Evolutionary conservation across 2,329 filamentous ascomycete genomes (phyloP).

Genomic region (Scedosporium dehoogii): DNA sequence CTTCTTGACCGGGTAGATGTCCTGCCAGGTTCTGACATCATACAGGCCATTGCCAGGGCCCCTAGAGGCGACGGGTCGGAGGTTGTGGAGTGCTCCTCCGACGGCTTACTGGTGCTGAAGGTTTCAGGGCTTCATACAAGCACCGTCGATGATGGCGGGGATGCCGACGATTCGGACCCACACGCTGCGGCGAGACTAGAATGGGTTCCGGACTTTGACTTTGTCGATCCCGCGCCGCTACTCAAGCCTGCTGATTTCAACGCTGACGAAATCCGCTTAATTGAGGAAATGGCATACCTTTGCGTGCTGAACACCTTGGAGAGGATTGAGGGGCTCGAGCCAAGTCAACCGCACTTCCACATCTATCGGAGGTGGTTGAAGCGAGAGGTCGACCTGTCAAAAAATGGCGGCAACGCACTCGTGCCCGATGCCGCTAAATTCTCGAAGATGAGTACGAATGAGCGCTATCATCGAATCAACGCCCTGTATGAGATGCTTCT

Average conservation of each 20-base stretch:
- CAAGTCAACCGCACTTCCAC: constrained; percentile 16
- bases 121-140: constrained; percentile 15
- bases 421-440: neutral
- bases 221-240: constrained; percentile 15
- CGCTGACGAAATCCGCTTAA: constrained; percentile 10
- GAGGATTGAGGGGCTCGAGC: constrained; percentile 11
- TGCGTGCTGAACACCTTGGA: constrained; percentile 15
- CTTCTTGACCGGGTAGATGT: constrained; percentile 16
- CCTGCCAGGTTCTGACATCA: constrained; percentile 9
- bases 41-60: constrained; percentile 9
- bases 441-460: neutral
- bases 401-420: constrained; percentile 3
- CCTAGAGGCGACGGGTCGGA: neutral
- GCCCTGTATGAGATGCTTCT: constrained; percentile 11
- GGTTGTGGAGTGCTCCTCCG: constrained; percentile 13
- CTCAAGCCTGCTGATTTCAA: constrained; percentile 11
- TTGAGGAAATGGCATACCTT: constrained; percentile 20
- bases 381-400: constrained; percentile 10
- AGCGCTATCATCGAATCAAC: constrained; percentile 1
- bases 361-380: constrained; percentile 19
- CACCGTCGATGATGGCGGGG: constrained; percentile 14
- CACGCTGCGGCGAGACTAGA: constrained; percentile 18
- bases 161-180: constrained; percentile 10
- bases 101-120: constrained; percentile 11
- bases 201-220: constrained; percentile 22